Evolutionary conservation across 768 basidiomycete species (phyloP), one percentile per base, ranked within the genome.

Genomic region (Mycena rebaudengoi): DNA sequence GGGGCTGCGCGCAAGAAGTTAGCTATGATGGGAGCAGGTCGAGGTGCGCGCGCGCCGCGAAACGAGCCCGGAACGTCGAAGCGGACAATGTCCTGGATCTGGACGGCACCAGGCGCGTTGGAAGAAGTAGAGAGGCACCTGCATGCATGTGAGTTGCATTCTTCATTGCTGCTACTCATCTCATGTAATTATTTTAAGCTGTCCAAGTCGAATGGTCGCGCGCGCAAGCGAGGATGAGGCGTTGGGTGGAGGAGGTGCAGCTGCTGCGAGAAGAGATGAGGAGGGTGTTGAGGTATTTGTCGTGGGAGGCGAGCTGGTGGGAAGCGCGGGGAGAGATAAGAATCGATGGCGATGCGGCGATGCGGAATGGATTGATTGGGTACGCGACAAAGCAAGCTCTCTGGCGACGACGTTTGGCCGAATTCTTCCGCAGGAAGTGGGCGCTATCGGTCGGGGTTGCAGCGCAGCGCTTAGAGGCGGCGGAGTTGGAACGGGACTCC

Each of bases 201-300:
- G 45, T 67, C 14, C 51, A 25, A 8, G 65, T 69, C 16, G 68
- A 69, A 37, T 69, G 61, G 59, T 33, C 45, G 11, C 37, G 57
- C 23, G 59, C 66, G 18, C 35, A 25, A 1, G 60, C 55, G 7
- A 46, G 49, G 7, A 37, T 43, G 2, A 39, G 39, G 23, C 40
- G 54, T 5, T 69, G 68, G 68, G 35, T 23, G 2, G 69, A 70
- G 40, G 67, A 70, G 60, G 65, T 69, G 1, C 10, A 33, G n/a
- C 29, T 67, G 26, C 37, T 69, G 53, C 41, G 56, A 14, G 68
- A 64, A 23, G 69, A 70, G 46, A 67, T 68, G 60, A 37, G 55
- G 10, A 18, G 56, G n/a, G 40, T 60, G 1, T 11, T 58, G 57
- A 18, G 57, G 12, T 48, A 44, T 18, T 26, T 58, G 25, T 21